phyloP scores from a whole-genome alignment of 352 stramenopile species.

The Phytopythium vexans region DNA sequence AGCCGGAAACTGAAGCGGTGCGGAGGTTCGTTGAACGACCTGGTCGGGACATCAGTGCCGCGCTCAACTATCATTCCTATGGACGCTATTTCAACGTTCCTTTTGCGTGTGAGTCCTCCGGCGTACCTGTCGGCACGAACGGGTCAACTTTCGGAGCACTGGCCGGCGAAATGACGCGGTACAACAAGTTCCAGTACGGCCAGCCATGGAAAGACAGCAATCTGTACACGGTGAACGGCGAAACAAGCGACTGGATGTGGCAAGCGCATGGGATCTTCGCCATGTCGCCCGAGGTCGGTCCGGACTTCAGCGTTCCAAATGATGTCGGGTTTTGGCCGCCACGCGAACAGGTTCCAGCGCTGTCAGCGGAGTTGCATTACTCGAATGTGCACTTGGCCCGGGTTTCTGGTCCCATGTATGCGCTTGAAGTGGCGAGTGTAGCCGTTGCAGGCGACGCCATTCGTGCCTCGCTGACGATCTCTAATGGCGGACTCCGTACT shows the following conservation, averaged over 20 bases:
- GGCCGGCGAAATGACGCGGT: conserved; percentile 67
- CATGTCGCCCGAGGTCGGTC: conserved; percentile 83
- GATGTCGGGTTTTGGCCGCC: conserved; percentile 68
- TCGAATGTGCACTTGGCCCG: conserved; percentile 59
- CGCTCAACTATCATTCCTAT: conserved; percentile 86
- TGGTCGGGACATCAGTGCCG: conserved; percentile 49
- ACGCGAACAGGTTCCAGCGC: conserved; percentile 39
- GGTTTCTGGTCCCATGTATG: conserved; percentile 54
- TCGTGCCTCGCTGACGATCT: conserved; percentile 17
- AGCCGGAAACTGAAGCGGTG: conserved; percentile 78
- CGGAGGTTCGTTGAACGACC: conserved; percentile 54
- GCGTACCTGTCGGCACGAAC: conserved; percentile 26
- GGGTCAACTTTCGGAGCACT: conserved; percentile 44
- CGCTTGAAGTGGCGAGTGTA: conserved; percentile 33
- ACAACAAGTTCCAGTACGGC: conserved; percentile 73
- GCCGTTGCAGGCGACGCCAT: conserved; percentile 8
- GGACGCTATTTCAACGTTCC: conserved; percentile 81
- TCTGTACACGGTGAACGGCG: conserved; percentile 84
- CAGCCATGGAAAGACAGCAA: conserved; percentile 84
- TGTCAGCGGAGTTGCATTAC: conserved; percentile 72
- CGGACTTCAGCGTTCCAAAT: conserved; percentile 36
- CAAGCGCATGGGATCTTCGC: conserved; percentile 71
- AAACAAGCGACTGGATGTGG: conserved; percentile 89
- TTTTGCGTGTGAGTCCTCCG: conserved; percentile 73
- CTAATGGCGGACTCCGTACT: conserved; percentile 36